Evolutionary conservation across 768 basidiomycete species (phyloP), one percentile per base, ranked within the genome.

Genomic region (Mycena metata): DNA sequence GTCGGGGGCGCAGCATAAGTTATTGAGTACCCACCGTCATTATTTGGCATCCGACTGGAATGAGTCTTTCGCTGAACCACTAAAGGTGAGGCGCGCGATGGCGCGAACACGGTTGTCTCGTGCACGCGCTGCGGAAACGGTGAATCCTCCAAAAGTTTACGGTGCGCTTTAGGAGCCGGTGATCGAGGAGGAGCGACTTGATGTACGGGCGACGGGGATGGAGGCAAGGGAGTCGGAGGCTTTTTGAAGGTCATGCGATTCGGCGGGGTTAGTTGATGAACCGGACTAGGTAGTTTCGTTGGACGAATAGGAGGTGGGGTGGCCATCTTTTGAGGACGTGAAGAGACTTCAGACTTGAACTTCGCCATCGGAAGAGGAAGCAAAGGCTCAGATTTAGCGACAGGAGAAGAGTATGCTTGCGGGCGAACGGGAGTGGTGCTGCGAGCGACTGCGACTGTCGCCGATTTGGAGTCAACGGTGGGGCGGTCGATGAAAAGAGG

Each of bases 101-200:
- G 56, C 35, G 54, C 72, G 60, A 73, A 69, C 17, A 67, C 60
- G 24, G 65, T 65, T 2, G 60, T 58, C 30, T 62, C 64, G 45
- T 47, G 26, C 12, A 45, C 45, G 19, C 64, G 67, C 24, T 69
- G 43, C 47, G 67, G 64, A 33, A 69, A 66, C 24, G 67, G 60
- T n/a, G 70, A 69, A 33, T 71, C 65, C 9, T 35, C 24, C 21
- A 26, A 16, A 42, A 60, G 21, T 58, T 42, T 47, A 26, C 49
- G 60, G 19, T 45, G 58, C 43, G 35, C 58, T 24, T 41, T 16
- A 12, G 35, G 36, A 55, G 47, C 24, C 35, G 60, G 67, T n/a
- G 66, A 62, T 0, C 41, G 26, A 2, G 43, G 69, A 35, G 45
- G 41, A 11, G 36, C 36, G 43, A 16, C 43, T 50, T 17, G 54